Evolutionary conservation across 2,329 filamentous ascomycete genomes (phyloP), one percentile per base, ranked within the genome.

Genomic region (Acrodontium crateriforme): DNA sequence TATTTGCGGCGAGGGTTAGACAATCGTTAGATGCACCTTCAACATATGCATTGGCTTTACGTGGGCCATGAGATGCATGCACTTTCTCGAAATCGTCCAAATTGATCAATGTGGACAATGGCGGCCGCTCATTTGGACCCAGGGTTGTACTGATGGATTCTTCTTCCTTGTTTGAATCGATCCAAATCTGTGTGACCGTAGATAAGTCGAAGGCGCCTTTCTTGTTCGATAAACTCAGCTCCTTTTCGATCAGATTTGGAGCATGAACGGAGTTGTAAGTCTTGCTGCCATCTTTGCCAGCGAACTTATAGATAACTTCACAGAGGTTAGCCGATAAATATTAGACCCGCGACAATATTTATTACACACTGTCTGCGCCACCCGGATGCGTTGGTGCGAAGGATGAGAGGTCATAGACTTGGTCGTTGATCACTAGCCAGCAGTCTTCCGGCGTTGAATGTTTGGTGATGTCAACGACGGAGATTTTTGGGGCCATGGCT

Each of bases 401-500:
- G 10, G 69, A 62, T 14, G 70, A 74, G 24, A 81, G 54, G 48
- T 81, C 71, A 56, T 74, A 79, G 15, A 80, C 72, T 41, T 68
- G 65, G 24, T 67, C 66, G 47, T 79, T 67, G 13, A 81, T 65
- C 11, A 78, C 73, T 33, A 80, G 67, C 77, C 77, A 82, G 42
- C 58, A 61, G 29, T 54, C 46, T 18, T 50, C 46, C 5, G 47
- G 34, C 4, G 42, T 40, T 22, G 49, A 40, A 25, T 54, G 49
- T 27, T 52, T 51, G 14, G 39, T 37, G 15, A 53, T 37, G 27
- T 53, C 50, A 4, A 41, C 38, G 9, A 52, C 46, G 3, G 46
- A 29, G 23, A 50, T 20, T 19, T 31, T 39, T 12, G 28, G 20
- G 15, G 24, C 24, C 29, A 30, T 35, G n/a, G n/a, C n/a, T n/a